Evolutionary conservation across 2,329 filamentous ascomycete genomes (phyloP), one percentile per base, ranked within the genome.

Genomic region (Niveomyces coronatus): DNA sequence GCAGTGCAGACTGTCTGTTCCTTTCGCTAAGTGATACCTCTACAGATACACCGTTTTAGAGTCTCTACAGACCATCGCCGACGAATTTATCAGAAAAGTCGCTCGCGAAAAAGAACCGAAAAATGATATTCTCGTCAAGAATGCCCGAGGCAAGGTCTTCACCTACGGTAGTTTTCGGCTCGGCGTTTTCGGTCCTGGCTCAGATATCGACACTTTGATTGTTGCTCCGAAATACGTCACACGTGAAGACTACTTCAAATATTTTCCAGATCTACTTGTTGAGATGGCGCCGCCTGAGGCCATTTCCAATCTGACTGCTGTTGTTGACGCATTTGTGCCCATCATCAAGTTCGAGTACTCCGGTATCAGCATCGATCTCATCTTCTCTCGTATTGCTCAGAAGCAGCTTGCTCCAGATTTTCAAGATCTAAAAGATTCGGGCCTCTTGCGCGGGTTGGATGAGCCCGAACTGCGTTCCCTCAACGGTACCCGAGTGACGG

Each of bases 261-360:
- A 83, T 50, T 95, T 95, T 50, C 88, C 88, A n/a, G 68, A 75
- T 15, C 65, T 93, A 33, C 74, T 98, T 34, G 66, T 81, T 49
- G 71, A 80, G 47, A 81, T 91, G 74, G 79, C 85, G 1, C 76
- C 82, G 8, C 65, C 76, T 26, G 83, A 79, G n/a, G 72, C 87
- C 42, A 85, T 96, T 49, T 82, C 83, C 43, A 85, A 93, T 55
- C 70, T 95, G 51, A 81, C 85, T 3, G 76, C 82, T 0, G 91
- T 98, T 26, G 81, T 81, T 33, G 89, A 94, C 53, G 86, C 89
- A 4, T 94, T 85, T 53, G 89, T 96, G 7, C 91, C 91, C 33
- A 94, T 98, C 56, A 96, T 98, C 67, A 96, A 95, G 58, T 85
- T 96, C 53, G 85, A 94, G 56, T 85, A 93, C 49, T 78, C 74